A percentile compares a stretch with the other conserved stretches of the same genome.
phyloP scores from a whole-genome alignment of 2,329 filamentous ascomycete genomes.

The Orbilia javanica region DNA sequence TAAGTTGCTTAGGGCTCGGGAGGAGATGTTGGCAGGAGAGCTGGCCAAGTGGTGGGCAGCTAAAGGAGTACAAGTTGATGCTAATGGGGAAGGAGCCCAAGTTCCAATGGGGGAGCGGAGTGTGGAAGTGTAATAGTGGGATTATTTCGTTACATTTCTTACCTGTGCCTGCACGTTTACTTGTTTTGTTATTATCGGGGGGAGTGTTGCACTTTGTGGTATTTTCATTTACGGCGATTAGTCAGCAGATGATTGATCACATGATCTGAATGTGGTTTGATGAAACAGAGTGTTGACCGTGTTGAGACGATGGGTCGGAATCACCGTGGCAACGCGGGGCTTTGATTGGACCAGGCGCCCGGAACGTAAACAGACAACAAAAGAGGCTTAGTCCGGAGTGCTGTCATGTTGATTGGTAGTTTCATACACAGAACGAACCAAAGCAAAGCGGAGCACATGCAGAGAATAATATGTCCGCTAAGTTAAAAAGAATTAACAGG shows the following conservation, averaged over 20 bases:
- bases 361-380: conserved; percentile 49
- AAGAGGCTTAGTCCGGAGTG: conserved; percentile 10
- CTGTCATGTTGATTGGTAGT: not conserved
- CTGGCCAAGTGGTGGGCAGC: too few relatives aligned
- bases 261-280: not conserved
- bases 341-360: conserved; percentile 26
- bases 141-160: too few relatives aligned
- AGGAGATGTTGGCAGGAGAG: not conserved
- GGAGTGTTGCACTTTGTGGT: not conserved
- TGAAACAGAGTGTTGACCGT: too few relatives aligned
- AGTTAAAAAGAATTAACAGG: not conserved
- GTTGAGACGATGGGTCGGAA: conserved; percentile 26
- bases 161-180: too few relatives aligned
- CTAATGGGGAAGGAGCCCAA: too few relatives aligned
- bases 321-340: conserved; percentile 54
- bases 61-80: too few relatives aligned
- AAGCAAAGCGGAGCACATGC: conserved; percentile 23
- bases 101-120: too few relatives aligned
- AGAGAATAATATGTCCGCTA: conserved; percentile 19
- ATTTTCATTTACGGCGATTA: not conserved
- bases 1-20: not conserved
- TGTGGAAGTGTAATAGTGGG: too few relatives aligned
- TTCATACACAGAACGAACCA: too few relatives aligned
- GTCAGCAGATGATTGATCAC: not conserved
- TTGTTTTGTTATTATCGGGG: too few relatives aligned